Conservation (phyloP, 2,329 filamentous ascomycete species). For the Mycosphaerella sp. region DNA sequence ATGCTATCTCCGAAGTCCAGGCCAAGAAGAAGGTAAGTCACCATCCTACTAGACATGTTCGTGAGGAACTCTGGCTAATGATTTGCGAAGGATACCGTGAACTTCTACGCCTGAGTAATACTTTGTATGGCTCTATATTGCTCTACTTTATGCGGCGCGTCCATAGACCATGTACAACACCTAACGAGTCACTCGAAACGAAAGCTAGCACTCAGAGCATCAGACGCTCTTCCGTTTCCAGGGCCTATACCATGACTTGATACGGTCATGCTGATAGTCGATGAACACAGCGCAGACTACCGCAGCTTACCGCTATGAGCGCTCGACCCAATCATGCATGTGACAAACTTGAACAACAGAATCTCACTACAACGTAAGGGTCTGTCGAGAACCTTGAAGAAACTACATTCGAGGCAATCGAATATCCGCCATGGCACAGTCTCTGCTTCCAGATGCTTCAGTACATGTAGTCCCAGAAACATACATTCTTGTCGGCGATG, state of each 20-base stretch:
- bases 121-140: constrained; percentile 3
- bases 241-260: background rate
- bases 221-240: background rate
- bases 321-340: too few relatives aligned
- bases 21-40: constrained; percentile 74
- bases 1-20: constrained; percentile 94
- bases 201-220: background rate
- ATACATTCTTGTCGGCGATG: too few relatives aligned
- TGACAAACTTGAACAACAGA: too few relatives aligned
- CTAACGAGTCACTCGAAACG: background rate
- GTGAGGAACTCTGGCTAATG: constrained; percentile 9
- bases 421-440: too few relatives aligned
- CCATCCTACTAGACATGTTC: background rate
- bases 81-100: constrained; percentile 30
- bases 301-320: too few relatives aligned
- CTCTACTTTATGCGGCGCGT: background rate
- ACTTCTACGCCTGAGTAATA: constrained; percentile 32
- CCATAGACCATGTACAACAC: constrained; percentile 18
- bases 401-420: too few relatives aligned
- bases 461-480: too few relatives aligned
- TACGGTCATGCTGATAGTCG: too few relatives aligned
- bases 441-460: too few relatives aligned
- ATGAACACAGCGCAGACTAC: too few relatives aligned
- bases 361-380: too few relatives aligned
- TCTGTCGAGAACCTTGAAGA: too few relatives aligned